Base-by-base conservation (phyloP, 179 eudicot species). In the Beta lomatogona region DNA sequence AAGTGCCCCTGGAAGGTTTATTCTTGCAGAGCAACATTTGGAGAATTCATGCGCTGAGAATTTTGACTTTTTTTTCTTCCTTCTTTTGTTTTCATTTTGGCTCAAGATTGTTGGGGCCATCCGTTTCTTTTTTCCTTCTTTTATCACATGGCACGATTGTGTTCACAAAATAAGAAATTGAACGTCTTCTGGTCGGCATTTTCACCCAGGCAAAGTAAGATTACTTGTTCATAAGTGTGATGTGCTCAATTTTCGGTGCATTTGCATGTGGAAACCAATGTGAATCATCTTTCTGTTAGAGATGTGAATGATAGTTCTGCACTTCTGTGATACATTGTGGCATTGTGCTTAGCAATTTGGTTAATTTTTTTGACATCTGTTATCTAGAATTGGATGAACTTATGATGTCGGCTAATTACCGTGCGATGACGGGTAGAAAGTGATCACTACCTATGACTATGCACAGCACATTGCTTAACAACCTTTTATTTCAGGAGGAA, bases 161-260 rank as follows among this genome's bases (percentile, higher is more conserved):
- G 46, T 44, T 78, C 73, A 64, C 75, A 66, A 75, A 75, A 75
- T 81, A 81, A 68, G 28, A 72, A 70, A 52, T 53, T 67, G 58
- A 67, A 75, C n/a, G 45, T 46, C 71, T 73, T 41, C 28, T 12
- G 72, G 59, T 63, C 53, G 53, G 64, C 44, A 31, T 14, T 50
- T 80, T 77, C 18, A 22, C 59, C 58, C 55, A 60, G 54, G 25
- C 54, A 19, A 19, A 57, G 46, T 25, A 53, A 75, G 18, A 11
- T 9, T 25, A 58, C 6, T 48, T 58, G 7, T 11, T 45, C n/a
- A 60, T 25, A 48, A 10, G 36, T 12, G 7, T 18, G 53, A 0
- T 11, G 8, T 9, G 28, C 52, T 57, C 53, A 6, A 8, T 46
- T 63, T 46, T 22, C n/a, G 58, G 18, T 48, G 44, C 70, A 61